Evolutionary conservation across 1,139 yeast species (phyloP).

Genomic region (Geotrichum phurueaensis): DNA sequence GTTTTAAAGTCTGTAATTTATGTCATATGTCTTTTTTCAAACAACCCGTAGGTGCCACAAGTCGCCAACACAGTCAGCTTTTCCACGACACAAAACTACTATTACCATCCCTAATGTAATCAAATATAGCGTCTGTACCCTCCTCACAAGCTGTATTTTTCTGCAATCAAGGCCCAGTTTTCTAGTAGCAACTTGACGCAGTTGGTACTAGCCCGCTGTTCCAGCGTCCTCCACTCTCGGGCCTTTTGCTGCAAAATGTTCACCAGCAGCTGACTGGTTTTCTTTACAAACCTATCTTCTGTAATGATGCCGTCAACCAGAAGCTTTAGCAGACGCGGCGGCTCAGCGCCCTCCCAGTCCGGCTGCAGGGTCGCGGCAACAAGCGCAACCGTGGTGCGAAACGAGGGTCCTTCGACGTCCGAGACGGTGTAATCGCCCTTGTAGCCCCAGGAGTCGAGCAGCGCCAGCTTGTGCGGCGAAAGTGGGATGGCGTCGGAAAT

Average conservation of each 20-base stretch:
- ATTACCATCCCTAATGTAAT: neutral
- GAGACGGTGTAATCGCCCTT: constrained; percentile 69
- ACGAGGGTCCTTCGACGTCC: constrained; percentile 47
- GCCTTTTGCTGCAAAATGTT: constrained; percentile 1
- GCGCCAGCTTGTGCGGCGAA: constrained; percentile 38
- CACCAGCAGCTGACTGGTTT: constrained; percentile 12
- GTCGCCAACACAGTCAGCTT: neutral
- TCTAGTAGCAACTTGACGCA: neutral
- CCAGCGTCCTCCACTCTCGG: neutral
- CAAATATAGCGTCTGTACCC: neutral
- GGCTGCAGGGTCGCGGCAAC: constrained; percentile 38
- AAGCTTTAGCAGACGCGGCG: constrained; percentile 1
- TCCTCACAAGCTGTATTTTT: neutral
- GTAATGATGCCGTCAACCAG: constrained; percentile 9
- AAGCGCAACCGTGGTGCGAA: constrained; percentile 68
- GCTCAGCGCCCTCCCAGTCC: constrained; percentile 20
- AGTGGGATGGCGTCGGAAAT: constrained; percentile 44
- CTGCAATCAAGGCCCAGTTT: neutral
- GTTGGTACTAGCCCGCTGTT: neutral
- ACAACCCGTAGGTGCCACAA: neutral
- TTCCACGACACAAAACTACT: neutral
- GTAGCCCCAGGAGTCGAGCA: constrained; percentile 50
- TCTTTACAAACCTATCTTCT: constrained; percentile 18
- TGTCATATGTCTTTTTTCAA: neutral
- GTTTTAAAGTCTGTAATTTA: neutral